A percentile compares a stretch with the other conserved stretches of the same genome.
Evolutionary conservation across 306 rosid genomes (phyloP).

Genomic region (Rubus idaeus): DNA sequence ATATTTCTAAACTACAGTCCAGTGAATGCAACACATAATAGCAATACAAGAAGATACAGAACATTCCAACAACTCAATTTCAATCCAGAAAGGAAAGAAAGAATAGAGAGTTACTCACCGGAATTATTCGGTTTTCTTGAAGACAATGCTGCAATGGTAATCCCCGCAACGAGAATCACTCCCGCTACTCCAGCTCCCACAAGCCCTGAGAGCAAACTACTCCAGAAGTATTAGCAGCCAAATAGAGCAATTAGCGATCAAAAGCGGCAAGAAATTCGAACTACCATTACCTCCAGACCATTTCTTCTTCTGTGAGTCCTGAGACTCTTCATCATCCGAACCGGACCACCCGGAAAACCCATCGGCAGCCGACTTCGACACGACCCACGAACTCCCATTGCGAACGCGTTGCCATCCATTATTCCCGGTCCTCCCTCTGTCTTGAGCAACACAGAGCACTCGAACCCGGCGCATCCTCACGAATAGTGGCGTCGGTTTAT

Average conservation of each 20-base stretch:
- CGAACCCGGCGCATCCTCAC: slow-evolving; percentile 48
- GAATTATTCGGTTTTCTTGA: slow-evolving; percentile 48
- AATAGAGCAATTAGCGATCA: neutral
- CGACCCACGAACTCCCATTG: slow-evolving; percentile 31
- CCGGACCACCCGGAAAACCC: slow-evolving; percentile 87
- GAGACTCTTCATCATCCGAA: slow-evolving; percentile 30
- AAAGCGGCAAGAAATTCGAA: neutral
- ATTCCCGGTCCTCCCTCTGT: slow-evolving; percentile 21
- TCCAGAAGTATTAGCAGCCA: slow-evolving; percentile 39
- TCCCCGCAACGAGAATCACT: slow-evolving; percentile 64
- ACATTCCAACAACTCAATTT: neutral
- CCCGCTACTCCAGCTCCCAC: slow-evolving; percentile 88
- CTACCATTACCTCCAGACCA: slow-evolving; percentile 56
- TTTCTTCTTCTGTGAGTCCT: slow-evolving; percentile 42
- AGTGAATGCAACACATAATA: neutral
- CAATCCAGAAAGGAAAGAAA: neutral
- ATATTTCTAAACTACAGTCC: neutral
- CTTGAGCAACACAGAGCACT: slow-evolving; percentile 38
- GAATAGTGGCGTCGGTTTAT: slow-evolving; percentile 37
- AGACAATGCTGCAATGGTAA: slow-evolving; percentile 67
- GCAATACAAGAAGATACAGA: neutral
- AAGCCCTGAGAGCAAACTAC: slow-evolving; percentile 85
- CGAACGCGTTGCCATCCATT: slow-evolving; percentile 27
- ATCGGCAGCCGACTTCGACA: slow-evolving; percentile 41
- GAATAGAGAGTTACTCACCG: slow-evolving; percentile 46